These are phyloP conservation scores for Holtermannia corniformis DNA, from an alignment of 768 basidiomycete species.

Conservation along the genomic window DNA sequence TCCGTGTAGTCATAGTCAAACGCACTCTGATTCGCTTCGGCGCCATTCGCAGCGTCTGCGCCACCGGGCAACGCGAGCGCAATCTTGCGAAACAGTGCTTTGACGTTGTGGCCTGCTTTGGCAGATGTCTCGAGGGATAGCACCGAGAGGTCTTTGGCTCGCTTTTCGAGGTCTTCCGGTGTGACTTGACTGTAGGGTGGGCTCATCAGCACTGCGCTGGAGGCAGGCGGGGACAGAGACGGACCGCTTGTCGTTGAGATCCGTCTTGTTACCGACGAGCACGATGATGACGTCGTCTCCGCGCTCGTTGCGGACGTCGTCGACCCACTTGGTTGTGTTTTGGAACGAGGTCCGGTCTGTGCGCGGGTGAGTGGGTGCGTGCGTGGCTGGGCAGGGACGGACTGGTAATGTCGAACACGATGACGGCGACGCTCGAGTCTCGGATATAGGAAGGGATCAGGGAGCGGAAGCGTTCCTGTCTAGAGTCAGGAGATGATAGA, in stretches of 20 bases:
- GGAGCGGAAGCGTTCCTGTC: conserved; percentile 88
- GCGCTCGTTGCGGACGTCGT: conserved; percentile 93
- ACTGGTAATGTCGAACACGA: conserved; percentile 99
- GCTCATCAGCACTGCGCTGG: neutral
- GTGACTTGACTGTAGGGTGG: conserved; percentile 86
- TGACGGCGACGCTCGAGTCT: conserved; percentile 96
- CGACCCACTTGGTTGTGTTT: conserved; percentile 98
- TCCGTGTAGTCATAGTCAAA: neutral
- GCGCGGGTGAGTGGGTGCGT: neutral
- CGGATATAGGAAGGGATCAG: conserved; percentile 98
- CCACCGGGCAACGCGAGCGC: conserved; percentile 95
- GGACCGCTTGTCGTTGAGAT: conserved; percentile 94
- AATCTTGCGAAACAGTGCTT: conserved; percentile 98
- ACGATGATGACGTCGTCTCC: conserved; percentile 98
- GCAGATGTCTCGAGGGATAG: conserved; percentile 99
- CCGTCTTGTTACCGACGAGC: conserved; percentile 96
- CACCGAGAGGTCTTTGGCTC: conserved; percentile 78
- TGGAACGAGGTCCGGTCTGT: conserved; percentile 94
- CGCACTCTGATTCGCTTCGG: conserved; percentile 43
- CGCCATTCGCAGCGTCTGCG: conserved; percentile 57
- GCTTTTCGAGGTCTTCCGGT: conserved; percentile 87
- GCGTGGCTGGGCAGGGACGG: conserved; percentile 37
- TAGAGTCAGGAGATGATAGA: neutral
- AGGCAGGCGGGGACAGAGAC: conserved; percentile 27
- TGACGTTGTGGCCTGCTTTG: conserved; percentile 98